Evolutionary conservation across 2,329 filamentous ascomycete genomes (phyloP), one percentile per base, ranked within the genome.

Genomic region (Aspergillus unguis): DNA sequence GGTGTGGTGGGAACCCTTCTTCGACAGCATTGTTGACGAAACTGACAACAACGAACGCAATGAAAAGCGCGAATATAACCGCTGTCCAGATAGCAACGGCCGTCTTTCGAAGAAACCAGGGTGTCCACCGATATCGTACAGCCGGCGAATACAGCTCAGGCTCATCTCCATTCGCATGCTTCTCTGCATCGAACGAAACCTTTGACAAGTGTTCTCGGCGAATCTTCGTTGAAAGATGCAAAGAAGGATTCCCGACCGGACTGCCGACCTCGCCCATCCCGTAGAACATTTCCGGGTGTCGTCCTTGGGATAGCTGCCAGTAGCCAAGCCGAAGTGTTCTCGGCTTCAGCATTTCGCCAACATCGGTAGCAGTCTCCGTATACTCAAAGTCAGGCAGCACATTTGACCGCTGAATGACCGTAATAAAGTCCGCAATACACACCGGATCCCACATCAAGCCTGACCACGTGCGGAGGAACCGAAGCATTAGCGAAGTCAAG

Each of bases 361-460:
- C 70, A 4, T 68, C 59, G 3, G 65, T 62, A 40, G 84, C 78
- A 0, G 83, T 82, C 62, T 92, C 87, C 0, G 85, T 84, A 3
- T 83, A 83, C 9, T 81, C 78, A 69, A 91, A 95, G 62, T 88
- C 86, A 25, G 78, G 76, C 44, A 91, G 79, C 17, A 86, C 84
- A 69, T 95, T 96, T 58, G 89, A 92, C 54, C 87, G 83, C 58
- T 90, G 86, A 27, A 95, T 79, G 8, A 96, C 77, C 1, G 86
- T 83, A 40, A 94, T 80, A 35, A 95, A 75, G 66, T 96, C 91
- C 3, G 88, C 92, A 6, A 96, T 75, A 26, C 86, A 92, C 42
- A 86, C 80, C 2, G 90, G 82, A 65, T 96, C 90, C 92, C 92
- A 96, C 64, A 87, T 81, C 56, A 96, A 75, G 0, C 91, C 91